Percentiles rank a stretch among this genome's conserved stretches.
phyloP scores from a whole-genome alignment of 495 filamentous ascomycete genomes.

The Elasticomyces elasticus region DNA sequence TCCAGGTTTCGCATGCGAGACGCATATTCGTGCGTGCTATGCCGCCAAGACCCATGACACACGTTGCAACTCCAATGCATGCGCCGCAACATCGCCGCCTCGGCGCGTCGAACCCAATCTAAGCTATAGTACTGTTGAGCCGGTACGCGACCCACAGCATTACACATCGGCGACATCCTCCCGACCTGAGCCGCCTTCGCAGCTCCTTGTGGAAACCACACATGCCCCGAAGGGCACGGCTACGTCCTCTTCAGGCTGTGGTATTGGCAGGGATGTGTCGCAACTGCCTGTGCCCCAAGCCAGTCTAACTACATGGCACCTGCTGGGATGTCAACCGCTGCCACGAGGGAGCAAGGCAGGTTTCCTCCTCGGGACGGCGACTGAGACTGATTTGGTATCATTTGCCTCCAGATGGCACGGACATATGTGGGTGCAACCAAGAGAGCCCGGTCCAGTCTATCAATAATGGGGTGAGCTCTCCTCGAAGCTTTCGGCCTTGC shows the following conservation, averaged over 20 bases:
- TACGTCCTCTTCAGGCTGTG: neutral
- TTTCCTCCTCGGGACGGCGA: neutral
- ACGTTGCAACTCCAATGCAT: neutral
- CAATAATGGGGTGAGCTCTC: neutral
- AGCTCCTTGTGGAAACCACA: no score
- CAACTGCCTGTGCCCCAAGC: neutral
- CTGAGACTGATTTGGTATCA: neutral
- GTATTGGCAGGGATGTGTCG: neutral
- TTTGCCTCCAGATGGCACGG: neutral
- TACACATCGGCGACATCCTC: no score
- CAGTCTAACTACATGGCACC: neutral
- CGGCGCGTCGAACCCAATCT: neutral
- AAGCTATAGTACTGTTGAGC: neutral
- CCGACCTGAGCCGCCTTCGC: no score
- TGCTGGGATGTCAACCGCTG: neutral
- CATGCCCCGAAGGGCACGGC: no score
- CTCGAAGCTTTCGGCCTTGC: neutral
- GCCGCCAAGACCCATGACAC: neutral
- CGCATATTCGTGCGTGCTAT: neutral
- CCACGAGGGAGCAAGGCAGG: no score
- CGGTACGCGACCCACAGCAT: no score
- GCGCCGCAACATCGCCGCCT: neutral
- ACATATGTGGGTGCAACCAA: neutral
- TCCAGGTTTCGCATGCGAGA: neutral
- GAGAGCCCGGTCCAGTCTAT: neutral